Evolutionary conservation across 441 rosid species (phyloP).

Genomic region (Lepidium campestre): DNA sequence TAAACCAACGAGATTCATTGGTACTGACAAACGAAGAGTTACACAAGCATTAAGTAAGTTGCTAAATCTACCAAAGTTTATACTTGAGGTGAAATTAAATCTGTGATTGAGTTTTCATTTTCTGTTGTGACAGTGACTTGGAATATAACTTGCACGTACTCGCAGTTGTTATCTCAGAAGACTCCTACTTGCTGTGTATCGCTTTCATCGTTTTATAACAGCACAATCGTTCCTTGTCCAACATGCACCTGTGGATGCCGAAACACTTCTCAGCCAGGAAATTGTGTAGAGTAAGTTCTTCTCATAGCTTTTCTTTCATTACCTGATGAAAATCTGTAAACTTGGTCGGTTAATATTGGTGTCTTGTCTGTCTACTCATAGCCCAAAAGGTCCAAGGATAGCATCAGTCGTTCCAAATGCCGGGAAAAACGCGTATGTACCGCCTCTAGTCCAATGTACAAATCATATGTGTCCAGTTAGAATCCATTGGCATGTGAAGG

Average conservation of each 20-base stretch:
- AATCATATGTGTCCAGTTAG: slow-evolving; percentile 90
- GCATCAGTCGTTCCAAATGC: slow-evolving; percentile 66
- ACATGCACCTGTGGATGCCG: slow-evolving; percentile 69
- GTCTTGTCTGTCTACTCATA: slow-evolving; percentile 23
- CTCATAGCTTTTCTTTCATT: not conserved
- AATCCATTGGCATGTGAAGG: slow-evolving; percentile 94
- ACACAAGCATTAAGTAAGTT: slow-evolving; percentile 66
- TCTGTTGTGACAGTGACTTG: slow-evolving; percentile 54
- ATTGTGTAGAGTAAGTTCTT: slow-evolving; percentile 58
- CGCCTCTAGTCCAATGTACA: slow-evolving; percentile 81
- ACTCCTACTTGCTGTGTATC: slow-evolving; percentile 71
- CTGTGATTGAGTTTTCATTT: not conserved
- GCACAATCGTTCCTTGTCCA: slow-evolving; percentile 55
- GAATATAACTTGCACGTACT: slow-evolving; percentile 74
- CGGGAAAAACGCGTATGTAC: slow-evolving; percentile 42
- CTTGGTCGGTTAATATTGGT: not conserved
- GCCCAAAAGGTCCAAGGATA: slow-evolving; percentile 29
- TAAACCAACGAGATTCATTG: slow-evolving; percentile 42
- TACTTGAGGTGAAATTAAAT: not conserved
- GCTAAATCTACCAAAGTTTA: not conserved
- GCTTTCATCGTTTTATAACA: slow-evolving; percentile 62
- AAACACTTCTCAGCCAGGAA: slow-evolving; percentile 39
- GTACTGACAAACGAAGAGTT: slow-evolving; percentile 46
- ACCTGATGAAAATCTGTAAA: not conserved
- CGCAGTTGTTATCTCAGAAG: slow-evolving; percentile 60